A percentile compares a stretch with the other conserved stretches of the same genome.
Conservation (phyloP, 148 eudicot genomes). For the Diospyros lotus region DNA sequence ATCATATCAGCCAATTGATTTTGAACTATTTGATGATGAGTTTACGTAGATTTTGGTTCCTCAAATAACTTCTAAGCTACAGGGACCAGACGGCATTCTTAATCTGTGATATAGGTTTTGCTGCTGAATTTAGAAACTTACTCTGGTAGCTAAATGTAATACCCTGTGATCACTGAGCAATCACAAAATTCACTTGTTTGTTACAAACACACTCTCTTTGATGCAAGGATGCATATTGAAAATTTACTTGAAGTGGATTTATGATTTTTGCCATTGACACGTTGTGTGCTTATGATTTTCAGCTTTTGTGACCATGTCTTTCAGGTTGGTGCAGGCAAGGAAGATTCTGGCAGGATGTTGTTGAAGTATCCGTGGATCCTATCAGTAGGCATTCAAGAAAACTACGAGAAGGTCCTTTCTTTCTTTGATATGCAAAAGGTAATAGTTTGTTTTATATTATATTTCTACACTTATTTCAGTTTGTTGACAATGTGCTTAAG, state of each 20-base stretch:
- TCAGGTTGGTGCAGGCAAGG: constrained; percentile 46
- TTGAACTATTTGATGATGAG: background rate
- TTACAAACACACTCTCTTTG: background rate
- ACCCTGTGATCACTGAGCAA: too few species aligned
- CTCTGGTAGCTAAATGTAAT: background rate
- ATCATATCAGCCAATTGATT: background rate
- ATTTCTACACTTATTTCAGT: background rate
- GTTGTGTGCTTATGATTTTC: background rate
- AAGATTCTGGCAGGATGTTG: constrained; percentile 51
- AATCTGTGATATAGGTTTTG: background rate
- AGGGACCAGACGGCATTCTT: background rate
- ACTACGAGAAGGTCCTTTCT: constrained; percentile 41
- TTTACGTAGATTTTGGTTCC: background rate
- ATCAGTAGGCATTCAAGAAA: constrained; percentile 54
- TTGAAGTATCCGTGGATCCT: constrained; percentile 88
- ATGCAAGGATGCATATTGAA: background rate
- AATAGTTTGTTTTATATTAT: background rate
- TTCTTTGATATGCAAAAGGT: constrained; percentile 69
- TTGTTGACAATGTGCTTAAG: too few species aligned
- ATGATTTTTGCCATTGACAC: constrained; percentile 5
- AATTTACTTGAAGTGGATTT: background rate
- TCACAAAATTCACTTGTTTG: background rate
- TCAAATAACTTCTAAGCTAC: background rate
- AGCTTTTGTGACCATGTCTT: constrained; percentile 6
- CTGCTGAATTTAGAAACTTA: background rate